Evolutionary conservation across 2,329 filamentous ascomycete genomes (phyloP).

Genomic region (Phialophora chinensis): DNA sequence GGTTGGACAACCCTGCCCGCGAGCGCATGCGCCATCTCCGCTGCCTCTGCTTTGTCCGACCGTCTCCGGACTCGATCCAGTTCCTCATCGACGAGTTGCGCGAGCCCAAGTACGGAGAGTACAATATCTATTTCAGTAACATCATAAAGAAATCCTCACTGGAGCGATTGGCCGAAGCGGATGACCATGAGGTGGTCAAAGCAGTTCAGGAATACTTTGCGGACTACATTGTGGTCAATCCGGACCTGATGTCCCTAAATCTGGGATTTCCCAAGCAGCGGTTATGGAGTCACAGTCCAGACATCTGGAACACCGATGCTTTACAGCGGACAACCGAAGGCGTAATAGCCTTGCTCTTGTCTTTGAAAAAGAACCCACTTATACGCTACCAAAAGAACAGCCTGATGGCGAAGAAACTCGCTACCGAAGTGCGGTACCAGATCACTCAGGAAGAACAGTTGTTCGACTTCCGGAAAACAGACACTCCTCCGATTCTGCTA

Average conservation of each 20-base stretch:
- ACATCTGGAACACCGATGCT: conserved; percentile 89
- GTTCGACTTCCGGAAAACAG: conserved; percentile 93
- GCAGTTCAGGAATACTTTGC: conserved; percentile 94
- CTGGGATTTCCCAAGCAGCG: conserved; percentile 73
- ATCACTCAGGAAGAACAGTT: conserved; percentile 95
- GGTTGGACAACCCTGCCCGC: conserved; percentile 83
- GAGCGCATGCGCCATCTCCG: conserved; percentile 98
- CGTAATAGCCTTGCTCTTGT: conserved; percentile 79
- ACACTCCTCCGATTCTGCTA: conserved; percentile 90
- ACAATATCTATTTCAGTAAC: conserved; percentile 97
- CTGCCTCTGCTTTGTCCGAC: conserved; percentile 90
- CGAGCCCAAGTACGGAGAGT: conserved; percentile 97
- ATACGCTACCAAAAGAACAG: conserved; percentile 95
- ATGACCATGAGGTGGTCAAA: conserved; percentile 96
- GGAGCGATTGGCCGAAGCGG: conserved; percentile 91
- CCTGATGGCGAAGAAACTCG: conserved; percentile 86
- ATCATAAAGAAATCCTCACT: conserved; percentile 95
- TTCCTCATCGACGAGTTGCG: conserved; percentile 92
- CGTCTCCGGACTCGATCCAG: conserved; percentile 90
- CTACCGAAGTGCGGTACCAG: conserved; percentile 87
- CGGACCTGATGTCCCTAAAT: conserved; percentile 84
- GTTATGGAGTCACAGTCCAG: conserved; percentile 80
- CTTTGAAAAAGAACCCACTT: conserved; percentile 94
- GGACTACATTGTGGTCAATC: conserved; percentile 93
- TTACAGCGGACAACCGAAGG: conserved; percentile 87